Evolutionary conservation across 164 flowering plant genomes (phyloP), one percentile per base, ranked within the genome.

Genomic region (Chimonanthus praecox): DNA sequence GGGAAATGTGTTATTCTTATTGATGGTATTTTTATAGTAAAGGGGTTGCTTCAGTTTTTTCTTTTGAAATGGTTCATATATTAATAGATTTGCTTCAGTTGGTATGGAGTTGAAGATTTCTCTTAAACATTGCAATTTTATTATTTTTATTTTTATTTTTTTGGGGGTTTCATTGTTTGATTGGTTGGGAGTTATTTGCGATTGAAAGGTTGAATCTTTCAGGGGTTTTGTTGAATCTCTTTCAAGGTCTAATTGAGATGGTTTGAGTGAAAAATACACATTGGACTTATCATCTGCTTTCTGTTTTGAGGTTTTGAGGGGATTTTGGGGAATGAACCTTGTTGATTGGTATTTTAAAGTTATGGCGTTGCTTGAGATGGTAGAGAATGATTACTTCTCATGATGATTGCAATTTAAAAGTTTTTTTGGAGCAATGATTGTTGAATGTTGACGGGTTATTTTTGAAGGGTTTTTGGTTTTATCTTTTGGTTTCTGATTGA

Each of bases 21-120:
- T 51, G 73, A 73, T 68, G 71, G 76, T 10, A 71, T 74, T 76
- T 76, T 73, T 21, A 58, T 68, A 68, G 60, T 54, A 54, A 5
- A 54, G 16, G 16, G 16, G 60, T 54, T 13, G 21, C 21, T 20
- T 20, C 0, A 20, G 21, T 20, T 20, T 20, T 20, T 20, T 20
- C 0, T 20, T 20, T 20, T 20, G 21, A 20, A 20, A 20, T 20
- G 21, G 21, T 20, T 20, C 21, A 20, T 20, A 20, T 20, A 20
- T 20, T 20, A 20, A 20, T 20, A 20, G 21, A 20, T 20, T 20
- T 20, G 60, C n/a, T 54, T 54, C 60, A 6, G 7, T 68, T 68
- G 70, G 70, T 18, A 54, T 43, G 16, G 65, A 63, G 21, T n/a
- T 44, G 49, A 33, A 33, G 33, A 44, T 65, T 65, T 43, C 45